phyloP scores from a whole-genome alignment of 1,139 yeast genomes.

The Pneumocystis jirovecii region DNA sequence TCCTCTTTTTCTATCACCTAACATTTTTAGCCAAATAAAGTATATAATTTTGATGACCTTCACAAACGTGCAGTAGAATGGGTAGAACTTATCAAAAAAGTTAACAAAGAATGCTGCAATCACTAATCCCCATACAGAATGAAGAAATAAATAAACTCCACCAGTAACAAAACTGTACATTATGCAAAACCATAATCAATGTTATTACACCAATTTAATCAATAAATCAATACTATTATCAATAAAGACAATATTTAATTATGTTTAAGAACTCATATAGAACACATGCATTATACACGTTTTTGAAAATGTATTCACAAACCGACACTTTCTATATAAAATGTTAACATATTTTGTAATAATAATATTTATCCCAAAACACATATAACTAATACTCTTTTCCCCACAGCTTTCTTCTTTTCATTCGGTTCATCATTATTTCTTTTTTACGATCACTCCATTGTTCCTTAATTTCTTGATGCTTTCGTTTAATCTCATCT shows the following conservation, averaged over 20 bases:
- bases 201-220: background rate
- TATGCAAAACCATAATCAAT: background rate
- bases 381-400: background rate
- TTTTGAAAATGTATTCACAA: background rate
- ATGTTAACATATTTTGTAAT: background rate
- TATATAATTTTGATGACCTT: conserved; percentile 9
- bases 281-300: background rate
- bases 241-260: background rate
- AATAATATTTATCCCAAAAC: background rate
- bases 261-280: background rate
- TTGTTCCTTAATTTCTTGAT: conserved; percentile 3
- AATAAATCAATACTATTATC: background rate
- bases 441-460: conserved; percentile 8
- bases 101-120: conserved; percentile 4
- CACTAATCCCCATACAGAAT: background rate
- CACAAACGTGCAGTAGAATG: conserved; percentile 8
- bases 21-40: conserved; percentile 7
- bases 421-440: conserved; percentile 4
- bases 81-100: conserved; percentile 8
- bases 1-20: conserved; percentile 2
- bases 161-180: background rate
- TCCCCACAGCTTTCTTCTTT: conserved; percentile 6
- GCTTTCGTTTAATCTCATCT: background rate
- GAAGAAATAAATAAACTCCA: background rate
- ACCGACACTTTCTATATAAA: background rate